phyloP scores from a whole-genome alignment of 805 yeast genomes.

The Starmerella apis region DNA sequence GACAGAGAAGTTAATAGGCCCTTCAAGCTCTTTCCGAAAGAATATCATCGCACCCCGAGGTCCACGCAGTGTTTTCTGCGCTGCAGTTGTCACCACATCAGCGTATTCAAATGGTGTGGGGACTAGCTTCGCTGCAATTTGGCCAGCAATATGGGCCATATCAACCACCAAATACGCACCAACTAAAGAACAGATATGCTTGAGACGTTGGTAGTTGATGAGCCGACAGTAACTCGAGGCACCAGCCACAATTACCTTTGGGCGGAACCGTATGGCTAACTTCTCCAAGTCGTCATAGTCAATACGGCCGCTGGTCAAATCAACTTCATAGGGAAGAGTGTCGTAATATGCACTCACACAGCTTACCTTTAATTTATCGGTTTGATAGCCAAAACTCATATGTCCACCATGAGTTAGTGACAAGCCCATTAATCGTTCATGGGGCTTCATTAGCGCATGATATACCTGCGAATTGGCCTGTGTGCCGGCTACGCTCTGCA shows the following conservation, averaged over 20 bases:
- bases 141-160: slow-evolving; percentile 98
- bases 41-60: slow-evolving; percentile 99
- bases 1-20: slow-evolving; percentile 90
- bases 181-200: slow-evolving; percentile 86
- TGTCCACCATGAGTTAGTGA: slow-evolving; percentile 98
- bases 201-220: slow-evolving; percentile 91
- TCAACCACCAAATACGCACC: slow-evolving; percentile 94
- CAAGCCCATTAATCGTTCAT: slow-evolving; percentile 94
- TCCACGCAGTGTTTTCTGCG: slow-evolving; percentile 96
- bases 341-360: slow-evolving; percentile 93
- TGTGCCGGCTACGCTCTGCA: slow-evolving; percentile 90
- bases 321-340: slow-evolving; percentile 95
- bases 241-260: slow-evolving; percentile 94
- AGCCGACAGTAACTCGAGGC: slow-evolving; percentile 95
- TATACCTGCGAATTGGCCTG: slow-evolving; percentile 96
- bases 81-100: slow-evolving; percentile 95
- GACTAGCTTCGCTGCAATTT: slow-evolving; percentile 87
- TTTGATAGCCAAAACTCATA: slow-evolving; percentile 95
- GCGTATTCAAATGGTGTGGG: slow-evolving; percentile 95
- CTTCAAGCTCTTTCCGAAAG: slow-evolving; percentile 91
- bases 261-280: slow-evolving; percentile 82
- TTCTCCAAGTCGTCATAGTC: slow-evolving; percentile 92
- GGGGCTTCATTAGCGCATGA: slow-evolving; percentile 88
- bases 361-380: slow-evolving; percentile 83
- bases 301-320: slow-evolving; percentile 82